Evolutionary conservation across 2,329 filamentous ascomycete species (phyloP).

Genomic region (Lachnellula occidentalis): DNA sequence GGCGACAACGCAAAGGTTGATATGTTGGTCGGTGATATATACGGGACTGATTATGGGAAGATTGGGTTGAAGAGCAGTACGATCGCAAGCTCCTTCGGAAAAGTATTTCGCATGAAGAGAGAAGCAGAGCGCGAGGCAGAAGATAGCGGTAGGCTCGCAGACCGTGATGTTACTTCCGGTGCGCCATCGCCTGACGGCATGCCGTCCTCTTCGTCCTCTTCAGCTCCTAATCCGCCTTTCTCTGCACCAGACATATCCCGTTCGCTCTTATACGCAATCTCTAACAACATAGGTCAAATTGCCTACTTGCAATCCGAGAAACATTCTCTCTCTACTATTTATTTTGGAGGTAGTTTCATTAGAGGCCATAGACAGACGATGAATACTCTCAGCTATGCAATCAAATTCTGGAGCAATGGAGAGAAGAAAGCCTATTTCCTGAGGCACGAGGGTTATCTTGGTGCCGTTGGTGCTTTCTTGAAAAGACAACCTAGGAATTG

Average conservation of each 20-base stretch:
- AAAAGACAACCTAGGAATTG: constrained; percentile 87
- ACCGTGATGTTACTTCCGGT: constrained; percentile 17
- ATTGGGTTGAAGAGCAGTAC: constrained; percentile 94
- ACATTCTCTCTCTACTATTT: constrained; percentile 85
- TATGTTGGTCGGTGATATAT: constrained; percentile 96
- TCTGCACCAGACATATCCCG: constrained; percentile 79
- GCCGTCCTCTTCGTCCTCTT: constrained; percentile 1
- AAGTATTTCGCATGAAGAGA: constrained; percentile 89
- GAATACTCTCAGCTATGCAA: constrained; percentile 93
- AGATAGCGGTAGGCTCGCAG: constrained; percentile 49
- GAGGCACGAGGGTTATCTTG: constrained; percentile 91
- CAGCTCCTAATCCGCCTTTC: constrained; percentile 46
- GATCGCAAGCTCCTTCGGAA: constrained; percentile 94
- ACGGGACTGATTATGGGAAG: constrained; percentile 91
- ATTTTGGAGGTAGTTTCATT: constrained; percentile 97
- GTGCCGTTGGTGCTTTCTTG: constrained; percentile 88
- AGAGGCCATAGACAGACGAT: constrained; percentile 95
- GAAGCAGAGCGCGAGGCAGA: constrained; percentile 75
- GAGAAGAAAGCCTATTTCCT: constrained; percentile 94
- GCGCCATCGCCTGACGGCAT: constrained; percentile 1
- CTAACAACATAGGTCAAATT: constrained; percentile 97
- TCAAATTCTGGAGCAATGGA: constrained; percentile 95
- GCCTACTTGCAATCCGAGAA: constrained; percentile 96
- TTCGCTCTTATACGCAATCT: constrained; percentile 89
- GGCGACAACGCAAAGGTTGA: constrained; percentile 93